phyloP scores from a whole-genome alignment of 768 basidiomycete genomes.

The Mycena sanguinolenta region DNA sequence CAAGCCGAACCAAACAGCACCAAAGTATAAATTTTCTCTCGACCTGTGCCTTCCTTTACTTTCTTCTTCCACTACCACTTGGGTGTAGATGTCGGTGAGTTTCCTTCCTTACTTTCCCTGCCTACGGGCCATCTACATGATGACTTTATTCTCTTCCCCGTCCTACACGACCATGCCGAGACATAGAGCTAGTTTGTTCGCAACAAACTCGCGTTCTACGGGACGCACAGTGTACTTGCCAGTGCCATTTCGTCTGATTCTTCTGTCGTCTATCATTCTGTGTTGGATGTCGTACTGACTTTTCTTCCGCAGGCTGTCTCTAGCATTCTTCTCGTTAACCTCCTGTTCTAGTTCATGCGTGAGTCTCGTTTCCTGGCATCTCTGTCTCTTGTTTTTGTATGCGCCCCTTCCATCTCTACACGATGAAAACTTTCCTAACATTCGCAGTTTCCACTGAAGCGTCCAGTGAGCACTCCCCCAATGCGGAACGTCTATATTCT shows the following conservation, averaged over 20 bases:
- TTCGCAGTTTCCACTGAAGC: constrained; percentile 92
- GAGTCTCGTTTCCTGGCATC: constrained; percentile 30
- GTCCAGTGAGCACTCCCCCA: constrained; percentile 83
- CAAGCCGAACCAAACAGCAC: constrained; percentile 16
- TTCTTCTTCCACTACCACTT: neutral
- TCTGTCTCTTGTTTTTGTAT: constrained; percentile 15
- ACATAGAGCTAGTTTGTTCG: constrained; percentile 82
- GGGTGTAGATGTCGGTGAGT: constrained; percentile 31
- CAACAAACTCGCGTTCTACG: constrained; percentile 75
- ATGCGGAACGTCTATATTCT: constrained; percentile 78
- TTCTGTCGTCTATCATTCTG: constrained; percentile 31
- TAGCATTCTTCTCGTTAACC: neutral
- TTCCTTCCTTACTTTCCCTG: constrained; percentile 24
- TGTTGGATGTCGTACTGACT: constrained; percentile 11
- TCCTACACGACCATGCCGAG: constrained; percentile 93
- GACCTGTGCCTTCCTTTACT: neutral
- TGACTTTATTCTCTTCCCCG: constrained; percentile 93
- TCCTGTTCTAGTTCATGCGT: no score
- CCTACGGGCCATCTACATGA: constrained; percentile 48
- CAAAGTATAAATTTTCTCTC: constrained; percentile 26
- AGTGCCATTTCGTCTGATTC: constrained; percentile 88
- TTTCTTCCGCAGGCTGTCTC: neutral
- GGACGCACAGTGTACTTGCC: constrained; percentile 85
- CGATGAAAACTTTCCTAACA: constrained; percentile 74
- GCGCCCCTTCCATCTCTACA: constrained; percentile 40